Percentiles rank a stretch among this genome's conserved stretches.
phyloP scores from a whole-genome alignment of 1,284 basidiomycete species.

The Boletus semigastroideus region DNA sequence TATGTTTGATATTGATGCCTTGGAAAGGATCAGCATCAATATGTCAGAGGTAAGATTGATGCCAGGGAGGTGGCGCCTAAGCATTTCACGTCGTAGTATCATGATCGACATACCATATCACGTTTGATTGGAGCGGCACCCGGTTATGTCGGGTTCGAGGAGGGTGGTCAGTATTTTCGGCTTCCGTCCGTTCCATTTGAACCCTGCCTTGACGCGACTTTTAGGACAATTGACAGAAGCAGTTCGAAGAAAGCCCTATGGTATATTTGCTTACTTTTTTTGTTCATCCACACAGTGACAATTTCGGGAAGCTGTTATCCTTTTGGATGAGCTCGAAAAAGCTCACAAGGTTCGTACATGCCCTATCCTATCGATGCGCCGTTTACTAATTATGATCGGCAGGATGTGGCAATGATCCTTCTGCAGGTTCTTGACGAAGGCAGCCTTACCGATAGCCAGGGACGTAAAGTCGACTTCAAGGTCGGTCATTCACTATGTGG shows the following conservation, averaged over 20 bases:
- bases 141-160: conserved; percentile 93
- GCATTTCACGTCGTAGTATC: conserved; percentile 50
- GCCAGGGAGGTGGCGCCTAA: neutral
- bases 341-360: conserved; percentile 65
- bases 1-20: neutral
- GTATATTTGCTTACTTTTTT: conserved; percentile 38
- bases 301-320: conserved; percentile 57
- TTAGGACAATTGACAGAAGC: conserved; percentile 83
- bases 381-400: neutral
- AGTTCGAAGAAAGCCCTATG: conserved; percentile 80
- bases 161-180: conserved; percentile 56
- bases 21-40: conserved; percentile 77
- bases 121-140: conserved; percentile 89
- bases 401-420: conserved; percentile 89
- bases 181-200: neutral
- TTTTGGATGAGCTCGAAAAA: conserved; percentile 90
- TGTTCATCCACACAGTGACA: neutral
- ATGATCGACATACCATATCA: conserved; percentile 88
- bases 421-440: conserved; percentile 95
- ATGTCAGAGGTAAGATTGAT: conserved; percentile 68
- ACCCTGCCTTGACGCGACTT: neutral
- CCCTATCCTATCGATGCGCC: neutral
- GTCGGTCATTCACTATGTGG: conserved; percentile 34
- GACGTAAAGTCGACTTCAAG: conserved; percentile 78
- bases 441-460: conserved; percentile 82